Conservation (phyloP, 2,329 filamentous ascomycete species). For the Plectosphaerella plurivora region DNA sequence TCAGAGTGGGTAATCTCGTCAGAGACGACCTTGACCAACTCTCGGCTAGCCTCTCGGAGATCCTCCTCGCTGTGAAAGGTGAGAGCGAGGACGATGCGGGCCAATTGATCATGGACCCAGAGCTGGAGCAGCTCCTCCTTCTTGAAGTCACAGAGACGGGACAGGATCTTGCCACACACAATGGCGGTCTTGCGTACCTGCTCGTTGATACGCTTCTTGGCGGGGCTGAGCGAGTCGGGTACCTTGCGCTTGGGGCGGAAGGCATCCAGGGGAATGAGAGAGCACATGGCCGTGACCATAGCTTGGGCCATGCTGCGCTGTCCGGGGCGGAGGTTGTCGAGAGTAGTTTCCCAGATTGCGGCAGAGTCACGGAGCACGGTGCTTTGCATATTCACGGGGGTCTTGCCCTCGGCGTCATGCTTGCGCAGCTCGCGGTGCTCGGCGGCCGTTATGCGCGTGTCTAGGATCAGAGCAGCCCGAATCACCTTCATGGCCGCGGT, state of each 20-base stretch:
- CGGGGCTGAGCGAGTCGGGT: conserved; percentile 30
- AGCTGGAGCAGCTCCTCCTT: conserved; percentile 64
- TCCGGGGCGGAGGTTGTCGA: conserved; percentile 61
- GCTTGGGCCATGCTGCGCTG: conserved; percentile 70
- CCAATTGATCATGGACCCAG: conserved; percentile 62
- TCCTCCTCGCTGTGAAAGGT: conserved; percentile 77
- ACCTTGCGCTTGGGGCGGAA: conserved; percentile 53
- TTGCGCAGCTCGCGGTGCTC: conserved; percentile 23
- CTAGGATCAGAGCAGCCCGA: conserved; percentile 49
- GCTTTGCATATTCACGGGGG: conserved; percentile 50
- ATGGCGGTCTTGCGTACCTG: conserved; percentile 53
- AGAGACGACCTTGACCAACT: conserved; percentile 79
- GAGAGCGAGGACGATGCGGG: conserved; percentile 70
- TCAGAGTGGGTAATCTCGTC: conserved; percentile 53
- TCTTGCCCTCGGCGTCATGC: conserved; percentile 1
- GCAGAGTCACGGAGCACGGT: conserved; percentile 67
- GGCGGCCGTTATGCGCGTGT: conserved; percentile 36
- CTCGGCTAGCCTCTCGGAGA: conserved; percentile 74
- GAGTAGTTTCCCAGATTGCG: conserved; percentile 73
- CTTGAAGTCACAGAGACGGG: conserved; percentile 73
- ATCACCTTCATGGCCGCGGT: conserved; percentile 42
- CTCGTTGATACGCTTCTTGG: conserved; percentile 70
- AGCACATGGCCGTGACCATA: conserved; percentile 65
- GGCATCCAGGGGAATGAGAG: conserved; percentile 71
- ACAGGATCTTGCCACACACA: conserved; percentile 69